Base-by-base conservation (phyloP, 2,329 filamentous ascomycete species). In the Diaporthe longicolla region DNA sequence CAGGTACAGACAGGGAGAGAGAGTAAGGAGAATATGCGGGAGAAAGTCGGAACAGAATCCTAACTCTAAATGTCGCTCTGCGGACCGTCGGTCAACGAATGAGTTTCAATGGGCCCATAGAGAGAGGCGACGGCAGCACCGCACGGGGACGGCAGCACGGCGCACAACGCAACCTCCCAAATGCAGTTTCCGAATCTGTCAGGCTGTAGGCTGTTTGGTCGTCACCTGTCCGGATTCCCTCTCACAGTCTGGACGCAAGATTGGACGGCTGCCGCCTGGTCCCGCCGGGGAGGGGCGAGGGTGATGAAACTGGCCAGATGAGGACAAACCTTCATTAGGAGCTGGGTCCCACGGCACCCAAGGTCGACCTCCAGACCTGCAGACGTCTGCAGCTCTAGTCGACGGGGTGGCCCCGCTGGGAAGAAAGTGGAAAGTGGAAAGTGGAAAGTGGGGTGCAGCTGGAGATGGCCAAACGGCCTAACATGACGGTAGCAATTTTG, bases 31-130 rank as follows among this genome's bases (percentile, higher is more conserved):
- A 43, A 43, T 17, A 5, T 37, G 63, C 48, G 63, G 63, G 48
- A 68, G 63, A 68, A 68, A 26, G 48, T 54, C 48, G 63, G 63
- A 54, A 40, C 32, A 68, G 54, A 63, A 24, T 35, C 43, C 43
- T 58, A 71, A 71, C 70, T 71, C 70, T 71, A 71, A 63, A 63
- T 71, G 29, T 52, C 48, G 37, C n/a, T 40, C 63, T 37, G 32
- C 37, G 37, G 45, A 24, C 24, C 24, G 40, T 29, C 40, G 59
- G 24, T 68, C 48, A 54, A 54, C 19, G 48, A 35, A 19, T 35
- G 61, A 68, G 48, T 40, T 40, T 66, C 32, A 35, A 50, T 13
- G 63, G n/a, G 21, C 32, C 40, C 40, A 43, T 17, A 6, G 32
- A 48, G 40, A 15, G n/a, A 21, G 48, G 45, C 63, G 45, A 54